Evolutionary conservation across 345 rosid species (phyloP).

Genomic region (Camelina hispida): DNA sequence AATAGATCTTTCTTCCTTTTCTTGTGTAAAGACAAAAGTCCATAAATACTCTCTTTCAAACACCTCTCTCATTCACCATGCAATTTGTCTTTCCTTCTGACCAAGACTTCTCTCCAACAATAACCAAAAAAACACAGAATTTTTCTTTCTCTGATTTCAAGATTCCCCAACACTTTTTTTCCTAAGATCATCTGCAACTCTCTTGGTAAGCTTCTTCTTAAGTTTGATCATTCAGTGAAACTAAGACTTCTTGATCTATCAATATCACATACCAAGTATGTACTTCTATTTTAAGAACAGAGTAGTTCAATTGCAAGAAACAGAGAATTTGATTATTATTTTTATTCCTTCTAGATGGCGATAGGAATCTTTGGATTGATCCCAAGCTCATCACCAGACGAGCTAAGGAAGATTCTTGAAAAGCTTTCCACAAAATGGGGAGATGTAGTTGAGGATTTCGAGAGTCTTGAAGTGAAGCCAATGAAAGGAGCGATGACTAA

Average conservation of each 20-base stretch:
- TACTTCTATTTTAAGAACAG: background rate
- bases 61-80: slow-evolving; percentile 43
- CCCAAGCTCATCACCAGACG: slow-evolving; percentile 60
- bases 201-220: slow-evolving; percentile 35
- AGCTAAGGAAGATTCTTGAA: slow-evolving; percentile 54
- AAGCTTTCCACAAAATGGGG: slow-evolving; percentile 63
- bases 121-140: background rate
- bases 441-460: slow-evolving; percentile 62
- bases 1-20: background rate
- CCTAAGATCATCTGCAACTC: slow-evolving; percentile 17
- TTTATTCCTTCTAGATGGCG: slow-evolving; percentile 45
- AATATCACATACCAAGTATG: background rate
- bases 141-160: slow-evolving; percentile 3
- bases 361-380: slow-evolving; percentile 57
- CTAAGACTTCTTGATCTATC: slow-evolving; percentile 20
- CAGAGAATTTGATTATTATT: background rate
- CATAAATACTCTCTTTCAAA: slow-evolving; percentile 32
- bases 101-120: slow-evolving; percentile 36
- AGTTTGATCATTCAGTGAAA: slow-evolving; percentile 14
- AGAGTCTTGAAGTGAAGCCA: slow-evolving; percentile 58
- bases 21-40: slow-evolving; percentile 34
- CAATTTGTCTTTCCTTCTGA: slow-evolving; percentile 36
- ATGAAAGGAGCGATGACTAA: slow-evolving; percentile 88
- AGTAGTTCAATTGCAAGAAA: slow-evolving; percentile 2
- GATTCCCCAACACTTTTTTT: background rate